Conservation (phyloP, 768 basidiomycete genomes). For the Pisolithus sp. region DNA sequence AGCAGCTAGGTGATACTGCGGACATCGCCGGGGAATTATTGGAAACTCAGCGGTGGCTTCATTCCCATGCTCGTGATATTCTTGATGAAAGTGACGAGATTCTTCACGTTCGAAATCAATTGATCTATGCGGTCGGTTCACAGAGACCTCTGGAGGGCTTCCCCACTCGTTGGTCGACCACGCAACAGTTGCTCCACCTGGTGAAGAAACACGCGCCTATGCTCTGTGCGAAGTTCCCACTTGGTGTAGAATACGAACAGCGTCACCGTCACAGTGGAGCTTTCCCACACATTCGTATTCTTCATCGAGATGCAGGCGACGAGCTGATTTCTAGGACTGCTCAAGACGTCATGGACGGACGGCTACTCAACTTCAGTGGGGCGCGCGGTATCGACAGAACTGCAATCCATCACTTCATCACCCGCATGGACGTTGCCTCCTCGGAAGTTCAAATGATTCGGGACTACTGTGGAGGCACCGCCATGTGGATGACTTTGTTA, state of each 20-base stretch:
- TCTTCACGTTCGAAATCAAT: constrained; percentile 40
- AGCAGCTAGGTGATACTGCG: constrained; percentile 3
- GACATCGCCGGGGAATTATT: constrained; percentile 14
- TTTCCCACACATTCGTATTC: constrained; percentile 21
- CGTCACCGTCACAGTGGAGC: constrained; percentile 6
- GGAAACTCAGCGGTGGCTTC: constrained; percentile 14
- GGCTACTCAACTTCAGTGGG: constrained; percentile 14
- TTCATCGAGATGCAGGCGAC: constrained; percentile 9
- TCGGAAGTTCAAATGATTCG: constrained; percentile 5
- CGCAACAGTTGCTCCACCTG: constrained; percentile 34
- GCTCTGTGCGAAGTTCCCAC: not conserved
- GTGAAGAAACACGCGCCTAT: constrained; percentile 6
- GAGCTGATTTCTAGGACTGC: constrained; percentile 11
- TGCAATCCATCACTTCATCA: constrained; percentile 21
- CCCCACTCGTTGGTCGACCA: constrained; percentile 38
- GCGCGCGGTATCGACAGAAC: not conserved
- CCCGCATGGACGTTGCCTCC: not conserved
- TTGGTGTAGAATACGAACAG: constrained; percentile 14
- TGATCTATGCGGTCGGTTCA: constrained; percentile 40
- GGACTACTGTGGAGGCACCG: not conserved
- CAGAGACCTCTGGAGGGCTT: constrained; percentile 33
- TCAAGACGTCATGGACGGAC: constrained; percentile 9
- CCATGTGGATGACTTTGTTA: constrained; percentile 20
- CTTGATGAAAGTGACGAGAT: constrained; percentile 30
- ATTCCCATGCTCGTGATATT: constrained; percentile 14